Conservation (phyloP, 257 asterid species). For the Fraxinus excelsior region DNA sequence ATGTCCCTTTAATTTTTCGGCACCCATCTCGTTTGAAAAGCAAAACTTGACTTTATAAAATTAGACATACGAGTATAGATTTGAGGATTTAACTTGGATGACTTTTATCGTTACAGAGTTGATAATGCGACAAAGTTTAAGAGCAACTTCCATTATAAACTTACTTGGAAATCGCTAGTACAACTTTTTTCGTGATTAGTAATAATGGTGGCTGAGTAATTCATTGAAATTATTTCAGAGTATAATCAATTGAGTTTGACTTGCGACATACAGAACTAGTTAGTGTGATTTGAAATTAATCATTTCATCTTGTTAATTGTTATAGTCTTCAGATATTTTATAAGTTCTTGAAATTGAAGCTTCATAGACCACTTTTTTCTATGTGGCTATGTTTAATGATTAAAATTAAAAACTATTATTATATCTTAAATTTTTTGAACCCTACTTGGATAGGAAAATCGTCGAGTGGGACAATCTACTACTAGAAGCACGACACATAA, state of each 20-base stretch:
- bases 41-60: no score
- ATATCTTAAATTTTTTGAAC: no score
- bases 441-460: no score
- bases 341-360: not conserved
- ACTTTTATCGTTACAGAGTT: no score
- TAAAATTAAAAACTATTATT: no score
- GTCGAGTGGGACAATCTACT: no score
- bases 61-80: no score
- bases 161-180: not conserved
- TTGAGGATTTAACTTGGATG: no score
- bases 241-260: not conserved
- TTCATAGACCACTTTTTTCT: no score
- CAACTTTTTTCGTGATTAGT: not conserved
- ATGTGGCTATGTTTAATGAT: no score
- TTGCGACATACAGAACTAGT: not conserved
- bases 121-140: no score
- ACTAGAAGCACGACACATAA: not conserved
- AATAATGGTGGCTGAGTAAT: not conserved
- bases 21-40: not conserved
- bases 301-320: not conserved
- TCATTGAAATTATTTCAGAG: not conserved
- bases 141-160: not conserved
- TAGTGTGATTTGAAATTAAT: not conserved
- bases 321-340: no score
- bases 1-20: not conserved